Percentiles rank a stretch among this genome's conserved stretches.
phyloP scores from a whole-genome alignment of 1,284 basidiomycete genomes.

The Rhodotorula glutinis region DNA sequence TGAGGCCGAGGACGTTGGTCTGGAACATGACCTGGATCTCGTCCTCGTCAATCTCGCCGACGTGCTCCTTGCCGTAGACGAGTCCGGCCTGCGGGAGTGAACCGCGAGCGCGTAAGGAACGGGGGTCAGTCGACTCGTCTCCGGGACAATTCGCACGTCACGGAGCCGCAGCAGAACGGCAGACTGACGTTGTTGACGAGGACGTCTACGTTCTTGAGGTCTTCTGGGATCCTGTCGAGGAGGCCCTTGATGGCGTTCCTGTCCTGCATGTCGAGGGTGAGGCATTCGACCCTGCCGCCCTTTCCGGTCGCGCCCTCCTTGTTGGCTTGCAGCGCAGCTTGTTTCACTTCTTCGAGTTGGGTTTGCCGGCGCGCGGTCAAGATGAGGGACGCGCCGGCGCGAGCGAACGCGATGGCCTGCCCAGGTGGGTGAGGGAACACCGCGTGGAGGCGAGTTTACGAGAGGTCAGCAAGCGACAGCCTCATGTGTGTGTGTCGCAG shows the following conservation, averaged over 20 bases:
- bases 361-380: slow-evolving; percentile 50
- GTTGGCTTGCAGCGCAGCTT: slow-evolving; percentile 64
- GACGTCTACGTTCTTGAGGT: slow-evolving; percentile 61
- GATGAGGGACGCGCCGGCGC: slow-evolving; percentile 51
- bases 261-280: slow-evolving; percentile 73
- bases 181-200: slow-evolving; percentile 70
- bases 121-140: too few relatives aligned
- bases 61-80: slow-evolving; percentile 71
- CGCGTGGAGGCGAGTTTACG: not conserved
- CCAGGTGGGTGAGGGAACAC: not conserved
- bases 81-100: slow-evolving; percentile 56
- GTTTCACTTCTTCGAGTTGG: slow-evolving; percentile 45
- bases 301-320: slow-evolving; percentile 65
- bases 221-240: slow-evolving; percentile 64
- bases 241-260: slow-evolving; percentile 63
- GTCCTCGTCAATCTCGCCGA: slow-evolving; percentile 70
- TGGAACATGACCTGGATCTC: slow-evolving; percentile 53
- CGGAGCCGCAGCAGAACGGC: not conserved
- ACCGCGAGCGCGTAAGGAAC: too few relatives aligned
- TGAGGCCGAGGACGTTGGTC: slow-evolving; percentile 88
- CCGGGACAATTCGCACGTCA: too few relatives aligned
- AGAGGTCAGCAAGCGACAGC: too few relatives aligned
- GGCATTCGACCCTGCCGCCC: slow-evolving; percentile 62
- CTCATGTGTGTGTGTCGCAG: too few relatives aligned
- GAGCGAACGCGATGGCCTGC: slow-evolving; percentile 71